A percentile compares a stretch with the other conserved stretches of the same genome.
Conservation (phyloP, 2,329 filamentous ascomycete genomes). For the Arthroderma sp. region DNA sequence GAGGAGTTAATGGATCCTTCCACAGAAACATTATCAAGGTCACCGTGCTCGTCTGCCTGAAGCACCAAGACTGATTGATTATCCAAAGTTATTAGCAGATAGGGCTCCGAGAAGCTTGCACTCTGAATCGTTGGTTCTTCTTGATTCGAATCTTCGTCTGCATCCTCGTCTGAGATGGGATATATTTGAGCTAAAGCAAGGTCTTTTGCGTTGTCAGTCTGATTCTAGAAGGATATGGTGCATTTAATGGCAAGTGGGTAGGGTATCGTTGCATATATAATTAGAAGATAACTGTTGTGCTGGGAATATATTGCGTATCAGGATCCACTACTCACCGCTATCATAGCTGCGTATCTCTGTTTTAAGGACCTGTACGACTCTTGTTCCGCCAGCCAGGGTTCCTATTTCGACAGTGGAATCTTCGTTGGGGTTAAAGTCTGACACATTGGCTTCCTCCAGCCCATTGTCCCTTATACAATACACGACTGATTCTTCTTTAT, state of each 20-base stretch:
- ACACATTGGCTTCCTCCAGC: conserved; percentile 62
- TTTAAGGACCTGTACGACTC: conserved; percentile 76
- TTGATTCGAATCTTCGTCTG: conserved; percentile 37
- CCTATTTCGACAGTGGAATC: conserved; percentile 78
- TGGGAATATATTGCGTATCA: neutral
- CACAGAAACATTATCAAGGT: conserved; percentile 69
- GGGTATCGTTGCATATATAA: conserved; percentile 2
- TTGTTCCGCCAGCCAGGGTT: conserved; percentile 63
- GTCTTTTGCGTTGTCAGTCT: conserved; percentile 37
- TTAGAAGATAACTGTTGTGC: neutral
- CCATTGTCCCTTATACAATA: conserved; percentile 61
- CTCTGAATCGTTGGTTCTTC: conserved; percentile 62
- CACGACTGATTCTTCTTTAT: conserved; percentile 64
- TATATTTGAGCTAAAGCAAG: conserved; percentile 82
- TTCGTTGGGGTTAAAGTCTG: conserved; percentile 83
- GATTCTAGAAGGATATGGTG: conserved; percentile 4
- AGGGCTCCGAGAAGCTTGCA: conserved; percentile 77
- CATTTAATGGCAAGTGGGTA: neutral
- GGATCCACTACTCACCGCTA: conserved; percentile 48
- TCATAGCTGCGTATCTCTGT: conserved; percentile 86
- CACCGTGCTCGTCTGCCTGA: conserved; percentile 65
- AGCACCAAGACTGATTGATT: conserved; percentile 70
- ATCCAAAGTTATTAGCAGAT: conserved; percentile 68
- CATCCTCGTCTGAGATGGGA: conserved; percentile 83
- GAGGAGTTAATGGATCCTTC: conserved; percentile 45